These are phyloP conservation scores for Coniochaeta hoffmannii DNA, from an alignment of 2,329 filamentous ascomycete genomes.

Conservation along the genomic window DNA sequence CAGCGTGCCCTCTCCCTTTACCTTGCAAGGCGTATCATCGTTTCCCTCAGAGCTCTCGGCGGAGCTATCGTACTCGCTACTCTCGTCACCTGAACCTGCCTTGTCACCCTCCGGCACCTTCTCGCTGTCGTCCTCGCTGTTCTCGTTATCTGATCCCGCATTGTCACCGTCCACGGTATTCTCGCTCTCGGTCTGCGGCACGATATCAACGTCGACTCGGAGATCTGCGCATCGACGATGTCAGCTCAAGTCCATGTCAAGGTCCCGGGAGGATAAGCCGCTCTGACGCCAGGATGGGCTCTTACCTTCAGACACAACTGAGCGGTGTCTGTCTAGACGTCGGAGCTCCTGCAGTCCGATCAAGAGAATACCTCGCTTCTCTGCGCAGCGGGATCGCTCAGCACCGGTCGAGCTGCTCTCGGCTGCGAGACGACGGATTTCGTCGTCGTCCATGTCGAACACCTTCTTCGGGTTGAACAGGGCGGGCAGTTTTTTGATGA, in stretches of 20 bases:
- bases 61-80: no score
- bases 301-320: not conserved
- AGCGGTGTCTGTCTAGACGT: constrained; percentile 9
- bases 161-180: not conserved
- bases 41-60: no score
- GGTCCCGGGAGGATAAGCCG: not conserved
- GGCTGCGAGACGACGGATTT: constrained; percentile 11
- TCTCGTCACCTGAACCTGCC: no score
- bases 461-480: constrained; percentile 16
- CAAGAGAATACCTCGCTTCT: constrained; percentile 18
- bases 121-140: no score
- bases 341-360: constrained; percentile 7
- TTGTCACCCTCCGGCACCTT: no score
- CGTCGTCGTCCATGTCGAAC: constrained; percentile 10
- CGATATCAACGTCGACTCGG: not conserved
- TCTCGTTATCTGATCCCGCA: not conserved
- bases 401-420: constrained; percentile 11
- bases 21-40: no score
- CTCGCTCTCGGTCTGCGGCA: no score
- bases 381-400: constrained; percentile 12
- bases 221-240: not conserved
- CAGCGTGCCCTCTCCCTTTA: no score
- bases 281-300: not conserved
- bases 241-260: not conserved
- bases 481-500: constrained; percentile 13